Base-by-base conservation (phyloP, 345 rosid genomes). In the Boechera stricta region DNA sequence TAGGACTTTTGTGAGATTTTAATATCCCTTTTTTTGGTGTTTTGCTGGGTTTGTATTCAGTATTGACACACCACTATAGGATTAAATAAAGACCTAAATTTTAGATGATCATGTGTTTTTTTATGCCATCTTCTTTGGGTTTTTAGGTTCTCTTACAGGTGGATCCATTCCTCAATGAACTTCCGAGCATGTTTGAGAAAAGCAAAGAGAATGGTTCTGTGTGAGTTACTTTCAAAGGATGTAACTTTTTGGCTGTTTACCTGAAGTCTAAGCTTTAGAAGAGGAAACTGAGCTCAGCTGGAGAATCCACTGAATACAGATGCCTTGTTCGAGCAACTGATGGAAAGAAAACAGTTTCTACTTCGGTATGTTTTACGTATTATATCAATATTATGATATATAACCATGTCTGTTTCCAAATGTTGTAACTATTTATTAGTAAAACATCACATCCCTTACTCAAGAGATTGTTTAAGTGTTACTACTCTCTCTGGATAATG, bases 261-360 rank as follows among this genome's bases (percentile, higher is more conserved):
- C 67, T 90, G 87, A 89, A 89, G 79, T 92, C 98, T 62, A 94
- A 89, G 83, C 79, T 79, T 48, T 89, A 90, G 61, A 90, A 59
- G 84, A 90, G 90, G 78, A 92, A 94, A 79, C 75, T 92, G 85
- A 77, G 33, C 45, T 83, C 86, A 55, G 78, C 79, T 29, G 91
- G 87, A 38, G 82, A 91, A 62, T 55, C 91, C 60, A 69, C 87
- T 15, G 98, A 94, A 65, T 90, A 87, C 52, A 82, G 89, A 72
- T 94, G 99, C 82, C 92, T 94, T 49, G 80, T 94, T 47, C 97
- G 99, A 21, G 99, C 99, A 10, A 90, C 98, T 55, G 85, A 89
- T 83, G 92, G 89, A 41, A 92, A 90, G 68, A 86, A 87, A 83
- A 90, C 87, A 7, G 84, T 89, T 69, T 89, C 97, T 83, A 88